These are phyloP conservation scores for Monilinia laxa DNA, from an alignment of 2,329 filamentous ascomycete genomes.

Conservation along the genomic window DNA sequence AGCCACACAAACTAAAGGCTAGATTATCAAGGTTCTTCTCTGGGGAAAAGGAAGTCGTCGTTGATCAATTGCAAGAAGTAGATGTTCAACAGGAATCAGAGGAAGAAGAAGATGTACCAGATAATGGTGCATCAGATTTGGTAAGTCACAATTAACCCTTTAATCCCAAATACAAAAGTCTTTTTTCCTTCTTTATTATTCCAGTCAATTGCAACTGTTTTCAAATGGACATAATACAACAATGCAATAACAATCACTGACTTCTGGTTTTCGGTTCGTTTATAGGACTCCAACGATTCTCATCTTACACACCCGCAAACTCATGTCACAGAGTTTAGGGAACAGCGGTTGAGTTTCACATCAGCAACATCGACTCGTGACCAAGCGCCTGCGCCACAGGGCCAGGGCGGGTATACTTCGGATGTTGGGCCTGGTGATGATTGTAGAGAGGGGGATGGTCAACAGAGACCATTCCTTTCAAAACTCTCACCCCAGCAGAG, in stretches of 20 bases:
- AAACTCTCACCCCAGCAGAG: too few relatives aligned
- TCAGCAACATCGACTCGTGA: too few relatives aligned
- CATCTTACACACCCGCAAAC: too few relatives aligned
- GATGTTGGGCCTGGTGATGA: too few relatives aligned
- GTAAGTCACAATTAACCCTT: background rate
- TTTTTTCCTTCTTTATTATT: too few relatives aligned
- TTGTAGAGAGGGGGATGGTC: too few relatives aligned
- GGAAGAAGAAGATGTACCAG: background rate
- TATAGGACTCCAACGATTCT: background rate
- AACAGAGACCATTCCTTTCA: too few relatives aligned
- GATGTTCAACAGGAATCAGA: background rate
- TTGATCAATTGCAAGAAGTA: background rate
- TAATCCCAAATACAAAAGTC: too few relatives aligned
- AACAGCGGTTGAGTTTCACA: too few relatives aligned
- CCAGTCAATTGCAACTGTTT: background rate
- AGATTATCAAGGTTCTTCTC: background rate
- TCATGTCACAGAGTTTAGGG: too few relatives aligned
- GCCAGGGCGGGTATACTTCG: too few relatives aligned
- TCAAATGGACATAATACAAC: background rate
- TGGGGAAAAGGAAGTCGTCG: background rate
- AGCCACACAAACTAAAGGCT: background rate
- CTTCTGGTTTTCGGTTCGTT: background rate
- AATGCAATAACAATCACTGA: background rate
- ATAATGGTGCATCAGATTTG: background rate
- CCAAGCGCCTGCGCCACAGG: too few relatives aligned